Evolutionary conservation across 495 filamentous ascomycete species (phyloP), one percentile per base, ranked within the genome.

Genomic region (Penicillium cataractarum): DNA sequence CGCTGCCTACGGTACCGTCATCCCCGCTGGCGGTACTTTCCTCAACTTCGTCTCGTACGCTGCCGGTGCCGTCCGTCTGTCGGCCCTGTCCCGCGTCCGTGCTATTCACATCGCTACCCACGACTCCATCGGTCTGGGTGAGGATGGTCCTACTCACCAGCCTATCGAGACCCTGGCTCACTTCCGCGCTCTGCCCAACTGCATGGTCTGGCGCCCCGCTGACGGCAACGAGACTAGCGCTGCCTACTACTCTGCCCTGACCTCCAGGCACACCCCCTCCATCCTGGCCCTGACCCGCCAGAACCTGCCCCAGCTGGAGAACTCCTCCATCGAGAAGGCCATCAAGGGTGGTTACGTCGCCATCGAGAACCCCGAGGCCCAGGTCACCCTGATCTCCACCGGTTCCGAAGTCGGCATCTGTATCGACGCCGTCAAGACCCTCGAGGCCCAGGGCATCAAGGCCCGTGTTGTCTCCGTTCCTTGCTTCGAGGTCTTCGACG

Each of bases 31-130:
- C 57, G 95, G 95, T 77, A 97, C 94, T 70, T 99, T 99, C 89
- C 83, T 99, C 63, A 99, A 99, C 90, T 99, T 99, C 82, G 93
- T 99, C 64, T 99, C 95, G 24, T 99, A 99, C 76, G 94, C 92
- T 64, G 92, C 95, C 65, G 95, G 95, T 77, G 88, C 96, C 73
- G 90, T 98, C 70, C 93, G 95, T 78, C 87, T 99, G 27, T 96
- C 93, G 50, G 87, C 96, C 33, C 84, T 99, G 61, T 96, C 93
- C 33, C 94, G 92, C 77, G 86, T 92, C 74, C 93, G 94, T 66
- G 86, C 86, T 74, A 94, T 99, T 83, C 96, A 95, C 86, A 85
- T 99, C 74, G 95, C 96, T 62, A 99, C 95, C 68, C 95, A 99
- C 87, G 95, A 99, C 85, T 97, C 93, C 63, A 98, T 99, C 73